Evolutionary conservation across 306 rosid species (phyloP), one percentile per base, ranked within the genome.

Genomic region (Sicyos baderoa): DNA sequence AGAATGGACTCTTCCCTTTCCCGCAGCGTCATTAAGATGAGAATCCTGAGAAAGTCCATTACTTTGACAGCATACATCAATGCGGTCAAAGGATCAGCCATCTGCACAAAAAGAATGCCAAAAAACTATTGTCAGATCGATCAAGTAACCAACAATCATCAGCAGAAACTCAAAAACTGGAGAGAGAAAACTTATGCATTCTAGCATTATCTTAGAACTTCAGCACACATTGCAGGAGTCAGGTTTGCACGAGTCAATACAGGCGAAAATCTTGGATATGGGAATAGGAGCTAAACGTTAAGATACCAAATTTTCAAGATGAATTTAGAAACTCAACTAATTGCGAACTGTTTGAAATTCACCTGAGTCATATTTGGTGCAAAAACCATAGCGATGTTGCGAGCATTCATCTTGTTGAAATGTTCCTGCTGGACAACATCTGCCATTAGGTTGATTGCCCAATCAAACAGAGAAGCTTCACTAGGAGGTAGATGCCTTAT

Each of bases 361-460:
- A 87, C 97, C 89, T 86, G 88, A 82, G 97, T 92, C 97, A 92
- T 92, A 83, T 92, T 92, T 19, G 97, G 97, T 6, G 97, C 96
- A 76, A 92, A 92, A 87, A 92, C 95, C 96, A 87, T 84, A 72
- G 96, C 96, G 12, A 92, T 77, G 68, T 92, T 92, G 73, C 82
- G 89, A 2, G 88, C 96, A 12, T 87, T 90, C 97, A 89, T 92
- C 85, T 87, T 92, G 86, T 92, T 89, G 40, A 86, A 72, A 78
- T 86, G 75, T 81, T 89, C 95, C 16, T 82, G 83, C 65, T 84
- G 79, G 58, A 84, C 97, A 73, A 92, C 96, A 79, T 92, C 97
- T 64, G 91, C 87, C 97, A 92, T 92, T 72, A 92, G 81, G 82
- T 89, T 89, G 84, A 89, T 73, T 77, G 91, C 92, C 97, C 96